phyloP scores from a whole-genome alignment of 2,329 filamentous ascomycete genomes.

The Hypocreales sp. region DNA sequence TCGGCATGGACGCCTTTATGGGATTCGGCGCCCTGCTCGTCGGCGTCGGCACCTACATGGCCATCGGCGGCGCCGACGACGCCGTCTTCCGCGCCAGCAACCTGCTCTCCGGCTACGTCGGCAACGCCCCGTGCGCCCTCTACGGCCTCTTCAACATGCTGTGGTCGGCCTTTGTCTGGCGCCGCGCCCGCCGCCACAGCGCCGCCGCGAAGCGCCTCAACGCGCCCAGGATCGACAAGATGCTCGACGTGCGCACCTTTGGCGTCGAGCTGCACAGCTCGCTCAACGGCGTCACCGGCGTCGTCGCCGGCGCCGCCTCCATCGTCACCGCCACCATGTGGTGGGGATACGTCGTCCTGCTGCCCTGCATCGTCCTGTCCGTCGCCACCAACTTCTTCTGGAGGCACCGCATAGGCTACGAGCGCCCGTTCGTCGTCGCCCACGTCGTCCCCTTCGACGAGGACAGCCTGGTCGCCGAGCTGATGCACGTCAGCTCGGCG shows the following conservation, averaged over 20 bases:
- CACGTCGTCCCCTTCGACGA: conserved; percentile 5
- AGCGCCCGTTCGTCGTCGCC: conserved; percentile 5
- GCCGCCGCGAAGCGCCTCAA: no score
- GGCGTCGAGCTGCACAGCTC: no score
- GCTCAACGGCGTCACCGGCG: conserved; percentile 28
- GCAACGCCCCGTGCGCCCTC: conserved; percentile 30
- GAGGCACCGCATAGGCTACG: conserved; percentile 28
- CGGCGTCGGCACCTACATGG: conserved; percentile 34
- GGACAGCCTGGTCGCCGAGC: conserved; percentile 3
- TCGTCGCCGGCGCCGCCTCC: conserved; percentile 31
- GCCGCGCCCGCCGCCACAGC: conserved; percentile 8
- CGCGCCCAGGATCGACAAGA: no score
- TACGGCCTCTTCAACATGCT: conserved; percentile 31
- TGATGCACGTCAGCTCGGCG: conserved; percentile 5
- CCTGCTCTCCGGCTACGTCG: conserved; percentile 37
- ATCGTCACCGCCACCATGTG: conserved; percentile 33
- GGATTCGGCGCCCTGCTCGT: conserved; percentile 33
- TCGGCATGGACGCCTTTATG: conserved; percentile 33
- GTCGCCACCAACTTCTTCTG: conserved; percentile 32
- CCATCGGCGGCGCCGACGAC: conserved; percentile 30
- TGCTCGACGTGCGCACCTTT: conserved; percentile 25
- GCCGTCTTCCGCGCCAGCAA: conserved; percentile 30
- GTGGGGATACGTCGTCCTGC: conserved; percentile 35
- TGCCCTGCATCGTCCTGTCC: conserved; percentile 30
- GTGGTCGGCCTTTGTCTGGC: conserved; percentile 29